A percentile compares a stretch with the other conserved stretches of the same genome.
phyloP scores from a whole-genome alignment of 441 rosid species.

The Breynia disticha region DNA sequence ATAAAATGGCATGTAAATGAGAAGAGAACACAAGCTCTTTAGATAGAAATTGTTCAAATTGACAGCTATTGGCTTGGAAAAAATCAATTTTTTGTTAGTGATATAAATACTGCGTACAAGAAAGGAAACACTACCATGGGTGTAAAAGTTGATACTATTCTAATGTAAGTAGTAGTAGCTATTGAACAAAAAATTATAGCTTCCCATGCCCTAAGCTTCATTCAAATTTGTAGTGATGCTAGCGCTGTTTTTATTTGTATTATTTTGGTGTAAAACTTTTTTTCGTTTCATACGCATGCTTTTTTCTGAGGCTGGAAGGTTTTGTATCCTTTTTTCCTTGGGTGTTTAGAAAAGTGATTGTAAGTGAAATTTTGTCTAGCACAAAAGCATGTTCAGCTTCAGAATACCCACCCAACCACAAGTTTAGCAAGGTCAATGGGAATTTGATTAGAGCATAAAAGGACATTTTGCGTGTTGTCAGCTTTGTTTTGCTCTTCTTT shows the following conservation, averaged over 20 bases:
- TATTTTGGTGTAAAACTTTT: not conserved
- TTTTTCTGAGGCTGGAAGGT: slow-evolving; percentile 2
- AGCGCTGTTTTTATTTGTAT: not conserved
- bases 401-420: slow-evolving; percentile 76
- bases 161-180: slow-evolving; percentile 32
- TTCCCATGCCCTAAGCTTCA: not conserved
- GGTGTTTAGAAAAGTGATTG: slow-evolving; percentile 62
- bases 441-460: not conserved
- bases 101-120: slow-evolving; percentile 56
- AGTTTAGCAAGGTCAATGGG: slow-evolving; percentile 79
- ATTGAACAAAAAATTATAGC: slow-evolving; percentile 7
- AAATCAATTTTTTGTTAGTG: slow-evolving; percentile 57
- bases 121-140: slow-evolving; percentile 56
- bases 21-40: too few relatives aligned
- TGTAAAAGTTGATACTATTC: slow-evolving; percentile 66
- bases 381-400: slow-evolving; percentile 59
- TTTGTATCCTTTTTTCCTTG: slow-evolving; percentile 16
- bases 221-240: not conserved
- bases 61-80: slow-evolving; percentile 62
- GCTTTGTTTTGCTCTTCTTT: too few relatives aligned
- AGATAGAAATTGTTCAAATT: too few relatives aligned
- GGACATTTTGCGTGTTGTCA: not conserved
- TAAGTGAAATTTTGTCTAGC: slow-evolving; percentile 43
- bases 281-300: not conserved
- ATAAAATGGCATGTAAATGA: too few relatives aligned